Conservation (phyloP, 768 basidiomycete species). For the Glaciozyma martinii region DNA sequence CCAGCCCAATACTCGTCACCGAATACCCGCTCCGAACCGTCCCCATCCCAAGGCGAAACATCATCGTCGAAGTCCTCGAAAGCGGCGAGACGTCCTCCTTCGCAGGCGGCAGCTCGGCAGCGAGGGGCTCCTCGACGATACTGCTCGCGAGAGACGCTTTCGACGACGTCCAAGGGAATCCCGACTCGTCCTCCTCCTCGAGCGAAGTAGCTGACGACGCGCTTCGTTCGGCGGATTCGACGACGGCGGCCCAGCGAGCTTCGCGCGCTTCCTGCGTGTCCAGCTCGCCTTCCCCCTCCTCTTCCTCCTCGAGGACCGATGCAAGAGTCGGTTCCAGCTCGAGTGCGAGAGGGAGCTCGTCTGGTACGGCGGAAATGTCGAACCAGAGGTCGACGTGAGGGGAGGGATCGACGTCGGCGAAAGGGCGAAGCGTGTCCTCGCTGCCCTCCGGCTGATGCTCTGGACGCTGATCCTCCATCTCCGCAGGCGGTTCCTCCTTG, state of each 20-base stretch:
- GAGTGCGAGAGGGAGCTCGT: no score
- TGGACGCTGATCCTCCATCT: background rate
- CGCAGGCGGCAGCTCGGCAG: background rate
- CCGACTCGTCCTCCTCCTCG: background rate
- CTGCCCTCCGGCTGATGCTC: background rate
- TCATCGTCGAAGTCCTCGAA: background rate
- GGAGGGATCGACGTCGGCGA: background rate
- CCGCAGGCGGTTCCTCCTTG: background rate
- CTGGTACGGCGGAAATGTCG: no score
- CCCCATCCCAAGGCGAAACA: background rate
- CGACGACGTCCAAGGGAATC: background rate
- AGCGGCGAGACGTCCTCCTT: background rate
- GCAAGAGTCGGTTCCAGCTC: no score
- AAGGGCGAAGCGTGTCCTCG: background rate
- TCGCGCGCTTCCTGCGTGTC: background rate
- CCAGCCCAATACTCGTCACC: background rate
- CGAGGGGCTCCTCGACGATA: no score
- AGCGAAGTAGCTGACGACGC: background rate
- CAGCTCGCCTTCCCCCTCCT: background rate
- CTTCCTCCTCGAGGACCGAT: background rate
- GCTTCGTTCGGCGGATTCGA: background rate
- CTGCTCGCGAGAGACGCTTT: background rate
- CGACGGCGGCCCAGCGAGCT: background rate
- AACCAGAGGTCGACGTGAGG: background rate
- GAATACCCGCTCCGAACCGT: background rate